Conservation (phyloP, 192 early-diverging fungal species). For the Chytriomyces sp. region DNA sequence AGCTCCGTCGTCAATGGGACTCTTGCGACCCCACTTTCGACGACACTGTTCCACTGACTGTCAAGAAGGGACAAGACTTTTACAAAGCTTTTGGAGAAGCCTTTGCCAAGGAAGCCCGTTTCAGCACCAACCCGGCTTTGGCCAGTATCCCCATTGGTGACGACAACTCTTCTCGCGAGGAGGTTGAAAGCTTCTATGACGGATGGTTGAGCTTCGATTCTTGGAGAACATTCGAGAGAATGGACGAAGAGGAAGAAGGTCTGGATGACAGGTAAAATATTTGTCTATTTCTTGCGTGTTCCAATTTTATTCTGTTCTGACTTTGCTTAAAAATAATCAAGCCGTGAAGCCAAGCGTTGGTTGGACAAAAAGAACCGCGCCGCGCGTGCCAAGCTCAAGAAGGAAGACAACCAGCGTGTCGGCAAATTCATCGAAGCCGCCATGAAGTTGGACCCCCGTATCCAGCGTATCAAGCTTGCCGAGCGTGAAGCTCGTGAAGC, state of each 20-base stretch:
- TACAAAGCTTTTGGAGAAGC: slow-evolving; percentile 74
- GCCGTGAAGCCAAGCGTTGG: slow-evolving; percentile 95
- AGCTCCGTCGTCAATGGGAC: slow-evolving; percentile 93
- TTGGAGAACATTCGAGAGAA: slow-evolving; percentile 97
- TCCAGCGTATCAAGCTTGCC: slow-evolving; percentile 84
- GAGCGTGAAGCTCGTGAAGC: slow-evolving; percentile 90
- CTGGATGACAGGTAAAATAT: slow-evolving; percentile 71
- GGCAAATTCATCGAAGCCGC: slow-evolving; percentile 85
- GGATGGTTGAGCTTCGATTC: slow-evolving; percentile 89
- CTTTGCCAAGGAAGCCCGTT: slow-evolving; percentile 89
- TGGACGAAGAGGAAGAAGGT: slow-evolving; percentile 96
- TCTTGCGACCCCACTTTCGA: slow-evolving; percentile 89
- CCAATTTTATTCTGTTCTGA: neutral
- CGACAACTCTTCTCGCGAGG: slow-evolving; percentile 62
- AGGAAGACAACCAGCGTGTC: slow-evolving; percentile 93
- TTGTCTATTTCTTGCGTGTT: neutral
- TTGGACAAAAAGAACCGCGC: slow-evolving; percentile 95
- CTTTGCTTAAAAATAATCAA: slow-evolving; percentile 16
- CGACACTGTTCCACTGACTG: slow-evolving; percentile 68
- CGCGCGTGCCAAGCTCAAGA: slow-evolving; percentile 90
- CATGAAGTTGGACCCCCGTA: slow-evolving; percentile 85
- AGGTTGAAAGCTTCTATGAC: slow-evolving; percentile 76
- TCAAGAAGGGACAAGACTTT: slow-evolving; percentile 83
- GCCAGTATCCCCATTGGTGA: slow-evolving; percentile 66
- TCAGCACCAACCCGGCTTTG: slow-evolving; percentile 91